Evolutionary conservation across 805 yeast species (phyloP).

Genomic region (Komagataella kurtzmanii): DNA sequence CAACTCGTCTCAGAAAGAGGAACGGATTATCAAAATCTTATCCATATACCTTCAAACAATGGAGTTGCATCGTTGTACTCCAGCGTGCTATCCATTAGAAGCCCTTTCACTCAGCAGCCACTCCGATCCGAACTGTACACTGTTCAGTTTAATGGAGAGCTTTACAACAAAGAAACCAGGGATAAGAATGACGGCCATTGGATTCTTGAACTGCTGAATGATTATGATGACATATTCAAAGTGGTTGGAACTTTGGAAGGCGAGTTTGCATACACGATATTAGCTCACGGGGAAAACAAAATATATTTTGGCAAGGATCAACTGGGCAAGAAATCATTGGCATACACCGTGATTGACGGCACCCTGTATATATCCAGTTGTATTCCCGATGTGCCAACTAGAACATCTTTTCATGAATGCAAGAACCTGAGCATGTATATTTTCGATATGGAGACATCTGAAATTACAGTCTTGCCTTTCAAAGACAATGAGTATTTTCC

Average conservation of each 20-base stretch:
- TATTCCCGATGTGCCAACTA: constrained; percentile 18
- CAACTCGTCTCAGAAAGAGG: background rate
- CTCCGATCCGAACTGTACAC: constrained; percentile 17
- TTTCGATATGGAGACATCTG: constrained; percentile 17
- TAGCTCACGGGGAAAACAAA: constrained; percentile 23
- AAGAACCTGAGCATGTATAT: constrained; percentile 33
- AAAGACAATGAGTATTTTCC: constrained; percentile 7
- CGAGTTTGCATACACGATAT: constrained; percentile 62
- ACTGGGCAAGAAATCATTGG: constrained; percentile 70
- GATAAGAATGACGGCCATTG: constrained; percentile 50
- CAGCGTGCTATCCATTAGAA: constrained; percentile 69
- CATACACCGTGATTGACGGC: constrained; percentile 22
- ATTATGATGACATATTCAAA: constrained; percentile 20
- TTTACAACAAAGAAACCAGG: constrained; percentile 49
- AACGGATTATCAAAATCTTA: background rate
- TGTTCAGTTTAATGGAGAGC: constrained; percentile 84
- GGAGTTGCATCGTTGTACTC: constrained; percentile 27
- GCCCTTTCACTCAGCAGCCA: constrained; percentile 75
- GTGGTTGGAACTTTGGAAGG: constrained; percentile 46
- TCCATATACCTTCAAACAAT: background rate
- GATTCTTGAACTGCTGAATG: constrained; percentile 27
- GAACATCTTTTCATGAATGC: constrained; percentile 36
- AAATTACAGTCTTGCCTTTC: constrained; percentile 10
- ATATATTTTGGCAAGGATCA: constrained; percentile 76
- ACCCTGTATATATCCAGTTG: constrained; percentile 36